phyloP scores from a whole-genome alignment of 2,329 filamentous ascomycete species.

The Fusarium abutilonis region DNA sequence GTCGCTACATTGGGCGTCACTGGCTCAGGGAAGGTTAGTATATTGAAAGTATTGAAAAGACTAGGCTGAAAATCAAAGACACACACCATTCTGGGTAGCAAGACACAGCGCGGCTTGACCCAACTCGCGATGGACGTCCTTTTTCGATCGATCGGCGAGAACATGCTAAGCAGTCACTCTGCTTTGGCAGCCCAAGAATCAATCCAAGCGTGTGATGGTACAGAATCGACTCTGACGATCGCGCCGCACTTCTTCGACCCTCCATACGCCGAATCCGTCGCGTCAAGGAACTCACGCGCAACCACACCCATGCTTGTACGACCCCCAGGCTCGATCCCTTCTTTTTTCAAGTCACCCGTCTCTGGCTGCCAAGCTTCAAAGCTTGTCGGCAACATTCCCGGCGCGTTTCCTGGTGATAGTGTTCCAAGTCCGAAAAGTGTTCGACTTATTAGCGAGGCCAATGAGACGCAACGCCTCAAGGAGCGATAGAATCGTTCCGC shows the following conservation, averaged over 20 bases:
- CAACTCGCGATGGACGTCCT: constrained; percentile 91
- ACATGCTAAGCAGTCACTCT: constrained; percentile 70
- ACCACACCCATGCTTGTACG: constrained; percentile 76
- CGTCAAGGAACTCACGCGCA: constrained; percentile 71
- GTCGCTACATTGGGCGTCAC: constrained; percentile 93
- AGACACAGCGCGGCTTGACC: constrained; percentile 85
- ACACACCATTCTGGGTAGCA: constrained; percentile 93
- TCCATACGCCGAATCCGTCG: constrained; percentile 73
- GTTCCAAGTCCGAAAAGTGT: constrained; percentile 55
- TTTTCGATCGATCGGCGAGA: constrained; percentile 80
- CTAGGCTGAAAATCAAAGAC: constrained; percentile 65
- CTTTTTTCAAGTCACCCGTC: constrained; percentile 44
- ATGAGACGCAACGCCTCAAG: constrained; percentile 39
- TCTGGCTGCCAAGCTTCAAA: constrained; percentile 33
- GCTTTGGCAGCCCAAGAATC: constrained; percentile 75
- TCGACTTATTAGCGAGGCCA: constrained; percentile 54
- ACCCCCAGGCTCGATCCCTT: constrained; percentile 50
- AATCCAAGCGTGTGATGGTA: constrained; percentile 78
- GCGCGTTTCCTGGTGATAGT: constrained; percentile 47
- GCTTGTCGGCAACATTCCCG: constrained; percentile 37
- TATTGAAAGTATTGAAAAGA: constrained; percentile 19
- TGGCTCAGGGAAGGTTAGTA: constrained; percentile 87
- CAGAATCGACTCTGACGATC: constrained; percentile 80
- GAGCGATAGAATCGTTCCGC: constrained; percentile 47
- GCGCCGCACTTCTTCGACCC: constrained; percentile 82